Evolutionary conservation across 73 alveolate genomes (phyloP).

Genomic region (Paramecium sonneborni): DNA sequence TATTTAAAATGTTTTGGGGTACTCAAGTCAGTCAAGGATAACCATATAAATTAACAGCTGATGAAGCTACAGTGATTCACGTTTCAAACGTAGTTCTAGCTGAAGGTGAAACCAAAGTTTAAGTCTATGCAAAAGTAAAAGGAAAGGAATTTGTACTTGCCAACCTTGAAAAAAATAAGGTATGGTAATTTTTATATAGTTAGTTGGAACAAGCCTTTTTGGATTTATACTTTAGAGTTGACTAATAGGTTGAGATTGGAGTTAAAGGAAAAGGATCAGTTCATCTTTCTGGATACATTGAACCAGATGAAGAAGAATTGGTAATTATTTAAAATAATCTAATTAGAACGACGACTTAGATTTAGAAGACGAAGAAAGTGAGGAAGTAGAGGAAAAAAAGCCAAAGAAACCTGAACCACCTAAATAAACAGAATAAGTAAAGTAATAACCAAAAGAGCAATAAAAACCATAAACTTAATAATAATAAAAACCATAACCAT

Average conservation of each 20-base stretch:
- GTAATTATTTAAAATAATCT: slow-evolving; percentile 51
- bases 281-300: slow-evolving; percentile 78
- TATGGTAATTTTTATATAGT: not conserved
- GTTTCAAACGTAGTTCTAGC: slow-evolving; percentile 75
- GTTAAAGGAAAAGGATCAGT: slow-evolving; percentile 72
- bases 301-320: slow-evolving; percentile 74
- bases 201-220: slow-evolving; percentile 66
- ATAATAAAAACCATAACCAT: slow-evolving; percentile 41
- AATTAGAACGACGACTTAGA: slow-evolving; percentile 57
- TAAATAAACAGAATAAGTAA: slow-evolving; percentile 4
- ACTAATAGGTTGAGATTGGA: slow-evolving; percentile 69
- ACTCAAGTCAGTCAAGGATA: slow-evolving; percentile 72
- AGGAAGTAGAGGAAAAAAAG: slow-evolving; percentile 64
- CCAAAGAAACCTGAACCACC: slow-evolving; percentile 10
- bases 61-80: slow-evolving; percentile 74
- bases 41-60: slow-evolving; percentile 70
- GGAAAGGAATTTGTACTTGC: slow-evolving; percentile 70
- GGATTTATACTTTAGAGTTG: slow-evolving; percentile 76
- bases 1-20: slow-evolving; percentile 80
- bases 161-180: slow-evolving; percentile 69
- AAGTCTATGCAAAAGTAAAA: slow-evolving; percentile 70
- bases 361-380: slow-evolving; percentile 72
- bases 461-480: slow-evolving; percentile 10
- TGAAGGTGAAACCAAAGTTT: slow-evolving; percentile 59
- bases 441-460: slow-evolving; percentile 2